Percentiles rank a stretch among this genome's conserved stretches.
Evolutionary conservation across 2,329 filamentous ascomycete species (phyloP).

Genomic region (Pseudogymnoascus sp.): DNA sequence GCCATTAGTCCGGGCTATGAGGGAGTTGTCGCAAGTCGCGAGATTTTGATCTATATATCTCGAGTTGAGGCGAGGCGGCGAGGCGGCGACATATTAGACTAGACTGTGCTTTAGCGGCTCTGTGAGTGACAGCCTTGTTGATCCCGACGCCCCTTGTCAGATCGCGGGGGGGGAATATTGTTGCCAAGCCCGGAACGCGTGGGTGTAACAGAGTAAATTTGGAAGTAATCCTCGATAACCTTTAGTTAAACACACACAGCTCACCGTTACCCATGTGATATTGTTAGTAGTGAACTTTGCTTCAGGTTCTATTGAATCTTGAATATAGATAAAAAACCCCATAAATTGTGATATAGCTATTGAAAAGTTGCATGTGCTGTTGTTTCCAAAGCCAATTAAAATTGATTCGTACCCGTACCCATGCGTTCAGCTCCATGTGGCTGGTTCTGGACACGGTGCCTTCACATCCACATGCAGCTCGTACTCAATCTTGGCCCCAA

Average conservation of each 20-base stretch:
- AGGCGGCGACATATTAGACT: constrained; percentile 3
- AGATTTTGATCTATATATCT: neutral
- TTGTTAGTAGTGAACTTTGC: neutral
- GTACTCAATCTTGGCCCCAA: constrained; percentile 5
- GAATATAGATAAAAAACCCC: neutral
- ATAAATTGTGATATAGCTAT: neutral
- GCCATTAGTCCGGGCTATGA: constrained; percentile 21
- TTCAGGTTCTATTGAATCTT: neutral
- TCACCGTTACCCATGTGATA: neutral
- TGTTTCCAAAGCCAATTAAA: constrained; percentile 6
- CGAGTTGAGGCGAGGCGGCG: constrained; percentile 4
- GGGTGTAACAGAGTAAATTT: neutral
- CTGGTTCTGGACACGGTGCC: constrained; percentile 5
- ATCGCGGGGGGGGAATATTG: neutral
- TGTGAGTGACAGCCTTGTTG: constrained; percentile 4
- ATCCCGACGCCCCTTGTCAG: neutral
- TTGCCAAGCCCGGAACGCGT: constrained; percentile 3
- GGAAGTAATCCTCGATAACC: neutral
- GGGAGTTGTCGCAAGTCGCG: constrained; percentile 1
- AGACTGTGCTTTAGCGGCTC: constrained; percentile 5
- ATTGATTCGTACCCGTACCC: constrained; percentile 1
- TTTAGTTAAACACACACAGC: neutral
- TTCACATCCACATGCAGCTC: constrained; percentile 4
- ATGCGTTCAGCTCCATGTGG: constrained; percentile 1
- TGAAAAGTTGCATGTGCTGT: neutral